Base-by-base conservation (phyloP, 306 rosid genomes). In the Prunus dulcis region DNA sequence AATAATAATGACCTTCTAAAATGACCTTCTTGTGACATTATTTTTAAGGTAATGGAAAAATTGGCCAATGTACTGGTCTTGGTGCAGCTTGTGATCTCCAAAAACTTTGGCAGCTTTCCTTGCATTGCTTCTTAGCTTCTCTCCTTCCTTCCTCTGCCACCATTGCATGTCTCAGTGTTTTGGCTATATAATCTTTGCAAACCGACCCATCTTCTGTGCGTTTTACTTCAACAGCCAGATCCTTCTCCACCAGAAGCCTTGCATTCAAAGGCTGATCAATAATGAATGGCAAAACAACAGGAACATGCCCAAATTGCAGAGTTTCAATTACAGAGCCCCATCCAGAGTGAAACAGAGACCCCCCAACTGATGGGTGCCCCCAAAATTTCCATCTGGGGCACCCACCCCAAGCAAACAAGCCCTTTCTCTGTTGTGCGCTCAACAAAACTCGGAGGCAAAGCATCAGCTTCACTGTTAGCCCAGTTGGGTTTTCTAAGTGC, bases 231-330 rank as follows among this genome's bases (percentile, higher is more conserved):
- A 83, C 52, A 5, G 84, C 86, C 61, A 88, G 15, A 46, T 78
- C 80, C 68, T 81, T 85, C 51, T 81, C 89, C 67, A 78, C 86
- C 74, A 83, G 61, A 57, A 81, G 41, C 61, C 80, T 83, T 41
- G 85, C 86, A 75, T 81, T 83, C 12, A 84, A 64, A 62, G 84
- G 78, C 46, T 88, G 88, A 72, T 86, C 89, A 5, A 45, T 0
- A 3, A 68, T 70, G 5, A 88, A 72, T 12, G 87, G 90, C 19
- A 84, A 64, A 51, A 72, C 79, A 45, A 86, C 71, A 46, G 84
- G 87, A 3, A 23, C 15, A 62, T 74, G 84, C 34, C 84, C 92
- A 72, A 88, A 88, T n/a, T 79, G 80, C 38, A 88, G 27, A 9
- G 66, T 38, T 34, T 88, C 91, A 74, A 85, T 81, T 15, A 56